Evolutionary conservation across 1,139 yeast species (phyloP).

Genomic region (Pneumocystis carinii): DNA sequence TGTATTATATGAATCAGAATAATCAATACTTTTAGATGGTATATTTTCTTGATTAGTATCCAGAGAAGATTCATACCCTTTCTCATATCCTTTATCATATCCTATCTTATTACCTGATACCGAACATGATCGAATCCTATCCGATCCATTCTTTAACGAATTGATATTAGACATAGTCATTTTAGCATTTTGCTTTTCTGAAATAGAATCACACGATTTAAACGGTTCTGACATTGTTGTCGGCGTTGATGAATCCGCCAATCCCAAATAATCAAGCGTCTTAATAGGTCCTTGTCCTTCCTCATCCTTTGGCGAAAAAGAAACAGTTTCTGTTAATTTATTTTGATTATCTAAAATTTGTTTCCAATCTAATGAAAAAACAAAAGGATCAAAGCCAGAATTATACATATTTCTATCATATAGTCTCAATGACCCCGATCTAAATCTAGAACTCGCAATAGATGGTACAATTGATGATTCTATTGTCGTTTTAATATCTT

Average conservation of each 20-base stretch:
- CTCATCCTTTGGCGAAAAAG: slow-evolving; percentile 12
- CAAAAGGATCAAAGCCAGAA: slow-evolving; percentile 23
- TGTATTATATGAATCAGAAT: neutral
- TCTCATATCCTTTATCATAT: too few species aligned
- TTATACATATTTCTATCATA: slow-evolving; percentile 19
- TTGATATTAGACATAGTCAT: slow-evolving; percentile 18
- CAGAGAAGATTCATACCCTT: slow-evolving; percentile 7
- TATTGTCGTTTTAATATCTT: neutral
- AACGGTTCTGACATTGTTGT: slow-evolving; percentile 7
- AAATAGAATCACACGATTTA: slow-evolving; percentile 2
- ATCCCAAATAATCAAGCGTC: slow-evolving; percentile 16
- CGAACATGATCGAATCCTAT: slow-evolving; percentile 28
- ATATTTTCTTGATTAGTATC: neutral
- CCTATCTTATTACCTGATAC: slow-evolving; percentile 20
- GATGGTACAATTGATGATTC: neutral
- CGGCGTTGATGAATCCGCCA: slow-evolving; percentile 14
- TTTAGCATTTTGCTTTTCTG: neutral
- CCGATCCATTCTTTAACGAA: slow-evolving; percentile 24
- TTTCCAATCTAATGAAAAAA: slow-evolving; percentile 19
- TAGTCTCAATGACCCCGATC: slow-evolving; percentile 23
- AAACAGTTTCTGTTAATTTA: slow-evolving; percentile 11
- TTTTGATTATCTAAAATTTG: slow-evolving; percentile 11
- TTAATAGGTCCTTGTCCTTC: slow-evolving; percentile 14
- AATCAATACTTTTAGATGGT: neutral
- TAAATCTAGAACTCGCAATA: neutral